These are phyloP conservation scores for Fusarium fracticaudum DNA, from an alignment of 2,329 filamentous ascomycete genomes.

Conservation along the genomic window DNA sequence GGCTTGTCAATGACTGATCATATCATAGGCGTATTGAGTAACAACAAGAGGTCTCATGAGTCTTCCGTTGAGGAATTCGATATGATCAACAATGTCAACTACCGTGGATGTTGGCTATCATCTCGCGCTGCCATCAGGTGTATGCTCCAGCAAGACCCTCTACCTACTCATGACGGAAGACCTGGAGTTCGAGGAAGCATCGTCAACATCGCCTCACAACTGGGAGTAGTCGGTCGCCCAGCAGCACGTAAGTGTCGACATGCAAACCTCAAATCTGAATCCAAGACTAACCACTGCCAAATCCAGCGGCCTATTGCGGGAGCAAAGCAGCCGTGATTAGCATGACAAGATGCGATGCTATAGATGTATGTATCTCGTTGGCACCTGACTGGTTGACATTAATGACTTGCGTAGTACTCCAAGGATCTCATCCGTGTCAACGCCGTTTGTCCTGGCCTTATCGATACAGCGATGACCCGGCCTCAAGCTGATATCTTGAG, in stretches of 20 bases:
- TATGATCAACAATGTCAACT: slow-evolving; percentile 64
- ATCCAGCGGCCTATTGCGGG: slow-evolving; percentile 62
- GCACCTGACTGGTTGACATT: rapidly evolving
- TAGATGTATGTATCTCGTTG: background rate
- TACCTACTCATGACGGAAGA: slow-evolving; percentile 47
- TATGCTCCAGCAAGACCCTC: slow-evolving; percentile 58
- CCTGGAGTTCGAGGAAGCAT: slow-evolving; percentile 51
- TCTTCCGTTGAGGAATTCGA: slow-evolving; percentile 54
- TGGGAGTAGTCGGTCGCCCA: slow-evolving; percentile 60
- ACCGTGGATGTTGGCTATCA: slow-evolving; percentile 60
- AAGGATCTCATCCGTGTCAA: slow-evolving; percentile 55
- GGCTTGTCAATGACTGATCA: background rate
- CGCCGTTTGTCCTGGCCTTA: slow-evolving; percentile 74
- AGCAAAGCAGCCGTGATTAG: slow-evolving; percentile 68
- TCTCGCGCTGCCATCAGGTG: slow-evolving; percentile 54
- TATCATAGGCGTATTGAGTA: slow-evolving; percentile 2
- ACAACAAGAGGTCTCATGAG: slow-evolving; percentile 15
- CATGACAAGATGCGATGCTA: slow-evolving; percentile 62
- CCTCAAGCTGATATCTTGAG: slow-evolving; percentile 34
- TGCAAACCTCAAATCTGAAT: rapidly evolving
- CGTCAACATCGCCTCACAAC: slow-evolving; percentile 63
- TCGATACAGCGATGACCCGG: slow-evolving; percentile 59
- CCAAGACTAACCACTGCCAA: rapidly evolving
- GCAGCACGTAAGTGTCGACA: slow-evolving; percentile 42
- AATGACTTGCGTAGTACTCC: slow-evolving; percentile 55